Evolutionary conservation across 2,329 filamentous ascomycete genomes (phyloP).

Genomic region (Teratosphaeria viscida): DNA sequence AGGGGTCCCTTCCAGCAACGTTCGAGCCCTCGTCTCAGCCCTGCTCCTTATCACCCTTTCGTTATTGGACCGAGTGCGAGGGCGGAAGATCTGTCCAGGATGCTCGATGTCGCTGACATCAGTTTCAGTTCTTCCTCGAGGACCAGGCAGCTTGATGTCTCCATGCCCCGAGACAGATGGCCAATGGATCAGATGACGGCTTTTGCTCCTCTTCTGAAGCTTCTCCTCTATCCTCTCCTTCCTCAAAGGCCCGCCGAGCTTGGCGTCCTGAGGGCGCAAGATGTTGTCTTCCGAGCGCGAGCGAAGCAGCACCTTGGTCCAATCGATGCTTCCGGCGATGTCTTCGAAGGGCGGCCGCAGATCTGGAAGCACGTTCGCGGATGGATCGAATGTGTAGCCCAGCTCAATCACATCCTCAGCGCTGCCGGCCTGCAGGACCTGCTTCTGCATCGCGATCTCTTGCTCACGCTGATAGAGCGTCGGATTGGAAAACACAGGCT

Average conservation of each 20-base stretch:
- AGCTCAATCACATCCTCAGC: constrained; percentile 8
- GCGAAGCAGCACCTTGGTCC: background rate
- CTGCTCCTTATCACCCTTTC: background rate
- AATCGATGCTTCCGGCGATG: background rate
- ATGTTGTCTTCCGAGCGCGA: background rate
- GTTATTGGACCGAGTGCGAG: background rate
- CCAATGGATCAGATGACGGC: background rate
- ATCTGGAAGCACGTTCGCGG: background rate
- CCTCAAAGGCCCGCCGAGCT: background rate
- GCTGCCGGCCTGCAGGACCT: constrained; percentile 5
- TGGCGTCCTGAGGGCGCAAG: background rate
- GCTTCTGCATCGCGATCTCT: constrained; percentile 8
- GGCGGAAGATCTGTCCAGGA: background rate
- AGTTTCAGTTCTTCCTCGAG: background rate
- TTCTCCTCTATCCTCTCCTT: background rate
- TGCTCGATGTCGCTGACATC: background rate
- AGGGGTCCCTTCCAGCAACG: background rate
- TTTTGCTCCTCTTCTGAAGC: background rate
- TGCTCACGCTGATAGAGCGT: constrained; percentile 6
- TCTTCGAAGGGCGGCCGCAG: background rate
- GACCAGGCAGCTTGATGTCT: background rate
- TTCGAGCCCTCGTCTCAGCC: background rate
- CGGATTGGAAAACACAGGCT: constrained; percentile 5
- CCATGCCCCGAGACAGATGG: background rate
- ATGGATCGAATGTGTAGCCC: constrained; percentile 2